Evolutionary conservation across 2,329 filamentous ascomycete species (phyloP).

Genomic region (Pseudogymnoascus destructans): DNA sequence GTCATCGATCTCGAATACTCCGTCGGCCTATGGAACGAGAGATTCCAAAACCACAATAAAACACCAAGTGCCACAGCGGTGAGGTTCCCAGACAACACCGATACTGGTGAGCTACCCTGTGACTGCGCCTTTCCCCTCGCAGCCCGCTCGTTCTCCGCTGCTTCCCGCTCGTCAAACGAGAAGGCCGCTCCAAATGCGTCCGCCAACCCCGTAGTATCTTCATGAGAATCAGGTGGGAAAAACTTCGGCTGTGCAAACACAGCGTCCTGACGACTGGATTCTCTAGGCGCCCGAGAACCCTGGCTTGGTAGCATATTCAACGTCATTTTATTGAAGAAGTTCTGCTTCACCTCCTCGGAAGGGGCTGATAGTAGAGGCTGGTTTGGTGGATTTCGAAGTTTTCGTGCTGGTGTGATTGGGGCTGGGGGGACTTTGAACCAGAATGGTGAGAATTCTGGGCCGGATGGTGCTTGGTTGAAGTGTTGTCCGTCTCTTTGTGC

Average conservation of each 20-base stretch:
- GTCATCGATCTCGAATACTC: constrained; percentile 12
- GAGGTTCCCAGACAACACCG: constrained; percentile 6
- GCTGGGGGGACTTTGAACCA: constrained; percentile 58
- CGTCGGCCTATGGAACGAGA: constrained; percentile 7
- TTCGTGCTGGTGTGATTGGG: constrained; percentile 51
- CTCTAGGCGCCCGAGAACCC: not conserved
- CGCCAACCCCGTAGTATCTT: constrained; percentile 3
- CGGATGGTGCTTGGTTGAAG: constrained; percentile 19
- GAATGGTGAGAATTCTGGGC: constrained; percentile 36
- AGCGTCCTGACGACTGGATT: not conserved
- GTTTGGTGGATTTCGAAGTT: constrained; percentile 47
- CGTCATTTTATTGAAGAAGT: constrained; percentile 34
- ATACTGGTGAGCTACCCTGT: not conserved
- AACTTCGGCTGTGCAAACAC: constrained; percentile 41
- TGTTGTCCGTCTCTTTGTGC: constrained; percentile 29
- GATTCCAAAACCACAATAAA: constrained; percentile 15
- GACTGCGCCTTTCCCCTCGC: not conserved
- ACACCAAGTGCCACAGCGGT: constrained; percentile 12
- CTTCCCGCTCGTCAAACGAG: constrained; percentile 4
- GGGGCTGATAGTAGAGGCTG: constrained; percentile 38
- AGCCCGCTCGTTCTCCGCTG: not conserved
- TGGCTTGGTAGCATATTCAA: not conserved
- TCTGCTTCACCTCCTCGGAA: constrained; percentile 32
- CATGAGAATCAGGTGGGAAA: constrained; percentile 33
- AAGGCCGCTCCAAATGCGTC: not conserved